phyloP scores from a whole-genome alignment of 179 eudicot genomes.

The Spinacia oleracea region DNA sequence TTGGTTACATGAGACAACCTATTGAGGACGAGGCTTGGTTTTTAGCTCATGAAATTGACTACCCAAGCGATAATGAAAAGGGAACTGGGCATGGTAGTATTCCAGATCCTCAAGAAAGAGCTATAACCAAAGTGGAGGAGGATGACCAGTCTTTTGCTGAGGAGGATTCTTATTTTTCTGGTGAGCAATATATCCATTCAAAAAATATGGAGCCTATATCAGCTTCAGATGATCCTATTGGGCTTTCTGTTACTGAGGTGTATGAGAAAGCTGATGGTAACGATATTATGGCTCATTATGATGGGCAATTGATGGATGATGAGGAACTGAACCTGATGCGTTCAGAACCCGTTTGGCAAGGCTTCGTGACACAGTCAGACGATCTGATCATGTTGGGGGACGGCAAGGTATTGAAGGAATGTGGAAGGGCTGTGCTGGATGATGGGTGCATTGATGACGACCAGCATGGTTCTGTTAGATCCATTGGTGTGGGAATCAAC shows the following conservation, averaged over 20 bases:
- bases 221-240: slow-evolving; percentile 62
- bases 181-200: slow-evolving; percentile 70
- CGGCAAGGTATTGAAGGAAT: slow-evolving; percentile 54
- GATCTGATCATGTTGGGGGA: slow-evolving; percentile 80
- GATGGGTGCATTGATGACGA: slow-evolving; percentile 77
- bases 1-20: slow-evolving; percentile 99
- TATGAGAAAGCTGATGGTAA: slow-evolving; percentile 61
- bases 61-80: slow-evolving; percentile 99
- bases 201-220: slow-evolving; percentile 63
- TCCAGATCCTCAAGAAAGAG: slow-evolving; percentile 77
- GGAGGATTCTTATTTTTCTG: slow-evolving; percentile 93
- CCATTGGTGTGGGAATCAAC: slow-evolving; percentile 96
- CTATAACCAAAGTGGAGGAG: slow-evolving; percentile 73
- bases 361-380: slow-evolving; percentile 83
- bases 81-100: slow-evolving; percentile 75
- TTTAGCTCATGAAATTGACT: slow-evolving; percentile 97
- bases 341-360: slow-evolving; percentile 95
- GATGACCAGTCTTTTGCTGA: slow-evolving; percentile 95
- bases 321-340: slow-evolving; percentile 84
- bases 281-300: slow-evolving; percentile 68
- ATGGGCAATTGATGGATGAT: slow-evolving; percentile 89
- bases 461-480: slow-evolving; percentile 92
- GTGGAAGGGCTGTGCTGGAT: slow-evolving; percentile 54
- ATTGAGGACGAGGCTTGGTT: slow-evolving; percentile 99
- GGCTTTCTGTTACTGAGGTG: slow-evolving; percentile 61